Base-by-base conservation (phyloP, 2,329 filamentous ascomycete genomes). In the Onygenales sp. region DNA sequence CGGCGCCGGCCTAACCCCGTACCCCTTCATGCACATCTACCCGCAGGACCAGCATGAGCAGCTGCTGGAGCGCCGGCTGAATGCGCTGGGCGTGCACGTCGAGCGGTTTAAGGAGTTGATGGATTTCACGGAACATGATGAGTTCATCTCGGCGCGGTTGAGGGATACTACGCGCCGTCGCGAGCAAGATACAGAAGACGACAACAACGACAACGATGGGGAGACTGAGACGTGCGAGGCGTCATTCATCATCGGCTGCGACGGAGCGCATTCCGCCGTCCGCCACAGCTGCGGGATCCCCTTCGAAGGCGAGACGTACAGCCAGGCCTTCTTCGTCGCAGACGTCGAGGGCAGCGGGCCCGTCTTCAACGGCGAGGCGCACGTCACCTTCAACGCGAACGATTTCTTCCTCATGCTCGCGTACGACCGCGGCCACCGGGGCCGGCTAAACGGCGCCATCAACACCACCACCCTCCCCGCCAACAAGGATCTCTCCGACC, bases 191-290 rank as follows among this genome's bases (percentile, higher is more conserved):
- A 17, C 17, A 17, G 17, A 17, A 17, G 17, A 17, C 17, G 17
- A 17, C 17, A 17, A 17, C 17, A 17, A 17, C 17, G 17, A 17
- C 17, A 2, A 17, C 17, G 17, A 17, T 17, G 17, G 17, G 0
- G 17, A 17, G 17, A 17, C 17, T 2, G 5, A 32, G n/a, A 14
- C 37, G n/a, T 31, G 27, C 42, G 7, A 56, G 9, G 52, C 53
- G 17, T 11, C 32, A 42, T 14, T 70, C 68, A 73, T 88, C 36
- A 73, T 88, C 3, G 85, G 84, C 0, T 84, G 80, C 45, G 84
- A 87, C 57, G 85, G 85, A 0, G 84, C 85, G 0, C 82, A 84
- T 60, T 82, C 77, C 52, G 86, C 83, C 81, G 81, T 80, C 0
- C 70, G 84, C 34, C 73, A 75, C 51, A 56, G 60, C 0, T 67